Percentiles rank a stretch among this genome's conserved stretches.
These are phyloP conservation scores for Boletus reticulatus DNA, from an alignment of 768 basidiomycete genomes.

Conservation along the genomic window DNA sequence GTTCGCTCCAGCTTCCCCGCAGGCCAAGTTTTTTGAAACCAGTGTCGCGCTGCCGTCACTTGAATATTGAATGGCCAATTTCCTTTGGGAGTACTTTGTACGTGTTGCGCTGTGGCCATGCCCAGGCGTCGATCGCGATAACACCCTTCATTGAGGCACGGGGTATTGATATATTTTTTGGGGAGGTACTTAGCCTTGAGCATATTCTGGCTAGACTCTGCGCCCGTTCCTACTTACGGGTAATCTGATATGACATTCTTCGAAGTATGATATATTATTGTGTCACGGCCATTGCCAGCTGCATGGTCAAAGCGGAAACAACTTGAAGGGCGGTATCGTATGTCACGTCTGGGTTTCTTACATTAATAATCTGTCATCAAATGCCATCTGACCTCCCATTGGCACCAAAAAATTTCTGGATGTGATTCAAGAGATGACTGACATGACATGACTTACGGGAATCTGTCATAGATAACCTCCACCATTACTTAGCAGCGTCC, in stretches of 20 bases:
- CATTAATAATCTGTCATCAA: constrained; percentile 6
- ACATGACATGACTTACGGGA: constrained; percentile 2
- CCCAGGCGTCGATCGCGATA: constrained; percentile 33
- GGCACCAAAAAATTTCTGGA: neutral
- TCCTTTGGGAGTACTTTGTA: constrained; percentile 47
- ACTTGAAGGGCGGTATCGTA: neutral
- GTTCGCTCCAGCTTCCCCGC: constrained; percentile 16
- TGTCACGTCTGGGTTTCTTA: neutral
- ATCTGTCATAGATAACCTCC: neutral
- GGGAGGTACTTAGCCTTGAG: neutral
- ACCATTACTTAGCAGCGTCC: neutral
- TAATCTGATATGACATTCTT: constrained; percentile 15
- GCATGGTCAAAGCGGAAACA: neutral
- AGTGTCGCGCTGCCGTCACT: constrained; percentile 31
- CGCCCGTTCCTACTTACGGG: constrained; percentile 2
- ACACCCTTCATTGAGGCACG: constrained; percentile 26
- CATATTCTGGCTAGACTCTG: constrained; percentile 9
- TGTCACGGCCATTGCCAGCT: constrained; percentile 1
- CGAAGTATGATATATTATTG: constrained; percentile 8
- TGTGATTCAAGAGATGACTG: neutral
- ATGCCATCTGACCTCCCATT: constrained; percentile 6
- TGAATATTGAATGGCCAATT: constrained; percentile 67
- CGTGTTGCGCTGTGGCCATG: constrained; percentile 15
- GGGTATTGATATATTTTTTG: neutral
- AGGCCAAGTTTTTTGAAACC: constrained; percentile 5